Conservation (phyloP, 208 protist genomes). For the Wallacemonas rigidus region DNA sequence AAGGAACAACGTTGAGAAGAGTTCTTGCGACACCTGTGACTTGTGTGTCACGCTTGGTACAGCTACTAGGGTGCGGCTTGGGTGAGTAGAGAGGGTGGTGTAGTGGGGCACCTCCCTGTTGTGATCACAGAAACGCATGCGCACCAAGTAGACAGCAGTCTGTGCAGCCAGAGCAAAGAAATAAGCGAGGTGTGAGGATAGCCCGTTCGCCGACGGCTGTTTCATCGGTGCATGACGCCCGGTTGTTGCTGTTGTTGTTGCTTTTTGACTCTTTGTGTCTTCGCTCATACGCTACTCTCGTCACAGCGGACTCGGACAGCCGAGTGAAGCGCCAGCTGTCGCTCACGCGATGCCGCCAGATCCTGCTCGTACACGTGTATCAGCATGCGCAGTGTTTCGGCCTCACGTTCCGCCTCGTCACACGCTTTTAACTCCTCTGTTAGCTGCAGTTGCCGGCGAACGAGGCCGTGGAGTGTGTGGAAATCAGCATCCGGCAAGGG, state of each 20-base stretch:
- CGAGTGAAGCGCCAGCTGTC: slow-evolving; percentile 23
- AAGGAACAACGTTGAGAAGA: too few relatives aligned
- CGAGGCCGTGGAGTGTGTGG: slow-evolving; percentile 7
- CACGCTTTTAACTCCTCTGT: slow-evolving; percentile 34
- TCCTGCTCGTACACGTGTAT: slow-evolving; percentile 38
- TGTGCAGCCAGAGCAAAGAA: too few relatives aligned
- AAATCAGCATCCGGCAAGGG: background rate
- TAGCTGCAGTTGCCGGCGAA: slow-evolving; percentile 33
- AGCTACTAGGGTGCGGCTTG: too few relatives aligned
- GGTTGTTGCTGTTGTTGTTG: background rate
- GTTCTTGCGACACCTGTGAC: too few relatives aligned
- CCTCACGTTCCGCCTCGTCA: slow-evolving; percentile 46
- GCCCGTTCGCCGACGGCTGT: too few relatives aligned
- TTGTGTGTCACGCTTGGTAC: too few relatives aligned
- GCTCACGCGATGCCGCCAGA: slow-evolving; percentile 15
- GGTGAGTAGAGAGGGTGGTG: too few relatives aligned
- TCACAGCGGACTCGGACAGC: slow-evolving; percentile 10
- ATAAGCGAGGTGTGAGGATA: too few relatives aligned
- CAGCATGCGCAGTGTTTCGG: slow-evolving; percentile 42
- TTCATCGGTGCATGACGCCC: background rate
- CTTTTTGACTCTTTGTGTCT: background rate
- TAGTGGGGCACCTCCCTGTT: too few relatives aligned
- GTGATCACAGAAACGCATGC: too few relatives aligned
- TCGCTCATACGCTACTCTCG: background rate
- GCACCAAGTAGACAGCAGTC: too few relatives aligned